Conservation (phyloP, 352 stramenopile species). For the Phytophthora boehmeriae region DNA sequence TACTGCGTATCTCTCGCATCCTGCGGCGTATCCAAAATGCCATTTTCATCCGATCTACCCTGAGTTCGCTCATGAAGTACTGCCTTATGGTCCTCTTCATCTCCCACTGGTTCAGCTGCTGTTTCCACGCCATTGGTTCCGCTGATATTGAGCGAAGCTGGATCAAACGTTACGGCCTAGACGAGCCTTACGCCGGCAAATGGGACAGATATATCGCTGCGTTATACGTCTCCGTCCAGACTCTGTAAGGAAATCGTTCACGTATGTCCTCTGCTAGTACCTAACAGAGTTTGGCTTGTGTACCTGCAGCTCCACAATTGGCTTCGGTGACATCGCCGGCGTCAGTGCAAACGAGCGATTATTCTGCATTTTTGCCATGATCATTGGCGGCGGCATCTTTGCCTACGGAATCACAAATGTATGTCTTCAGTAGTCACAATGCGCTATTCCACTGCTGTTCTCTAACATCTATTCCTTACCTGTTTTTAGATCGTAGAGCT, state of each 20-base stretch:
- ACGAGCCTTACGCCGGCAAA: constrained; percentile 36
- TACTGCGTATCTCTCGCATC: constrained; percentile 78
- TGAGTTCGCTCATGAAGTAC: constrained; percentile 71
- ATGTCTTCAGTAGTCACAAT: constrained; percentile 10
- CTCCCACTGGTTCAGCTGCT: constrained; percentile 77
- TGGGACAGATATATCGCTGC: constrained; percentile 71
- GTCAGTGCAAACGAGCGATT: constrained; percentile 60
- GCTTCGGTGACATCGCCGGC: constrained; percentile 57
- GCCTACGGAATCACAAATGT: constrained; percentile 86
- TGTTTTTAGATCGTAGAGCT: constrained; percentile 62
- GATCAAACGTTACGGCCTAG: constrained; percentile 47
- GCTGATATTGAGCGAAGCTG: constrained; percentile 41
- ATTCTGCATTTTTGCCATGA: constrained; percentile 78
- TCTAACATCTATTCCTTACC: background rate
- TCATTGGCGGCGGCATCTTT: constrained; percentile 71
- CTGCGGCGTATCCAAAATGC: constrained; percentile 68
- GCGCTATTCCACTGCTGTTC: background rate
- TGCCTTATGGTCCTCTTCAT: constrained; percentile 72
- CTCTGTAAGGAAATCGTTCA: constrained; percentile 48
- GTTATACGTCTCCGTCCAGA: constrained; percentile 77
- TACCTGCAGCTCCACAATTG: constrained; percentile 54
- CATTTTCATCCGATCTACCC: constrained; percentile 73
- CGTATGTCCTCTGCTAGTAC: constrained; percentile 1
- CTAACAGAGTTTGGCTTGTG: background rate
- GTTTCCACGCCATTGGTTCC: constrained; percentile 58